phyloP scores from a whole-genome alignment of 345 rosid genomes.

The Eucalyptus marginata region DNA sequence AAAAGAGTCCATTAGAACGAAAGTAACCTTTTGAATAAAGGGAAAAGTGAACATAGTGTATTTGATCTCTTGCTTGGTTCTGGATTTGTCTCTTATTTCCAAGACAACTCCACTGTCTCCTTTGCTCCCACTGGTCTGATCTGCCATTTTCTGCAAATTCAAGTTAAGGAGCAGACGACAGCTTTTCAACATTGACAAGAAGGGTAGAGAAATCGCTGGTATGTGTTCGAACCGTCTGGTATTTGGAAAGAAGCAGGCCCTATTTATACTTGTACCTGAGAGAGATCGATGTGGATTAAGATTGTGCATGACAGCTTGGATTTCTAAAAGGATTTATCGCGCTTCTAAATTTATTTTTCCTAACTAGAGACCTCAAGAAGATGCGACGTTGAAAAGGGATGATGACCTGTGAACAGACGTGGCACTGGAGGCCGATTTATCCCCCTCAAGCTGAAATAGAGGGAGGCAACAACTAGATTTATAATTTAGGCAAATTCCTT shows the following conservation, averaged over 20 bases:
- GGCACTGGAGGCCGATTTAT: not conserved
- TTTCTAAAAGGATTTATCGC: not conserved
- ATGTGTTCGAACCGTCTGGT: not conserved
- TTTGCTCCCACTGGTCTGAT: not conserved
- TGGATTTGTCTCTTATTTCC: not conserved
- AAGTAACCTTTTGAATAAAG: not conserved
- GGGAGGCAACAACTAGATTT: not conserved
- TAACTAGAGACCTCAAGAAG: too few species aligned
- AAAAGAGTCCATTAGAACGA: not conserved
- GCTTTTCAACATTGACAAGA: not conserved
- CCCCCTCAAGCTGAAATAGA: not conserved
- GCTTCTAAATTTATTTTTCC: not conserved
- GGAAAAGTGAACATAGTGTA: rapidly evolving
- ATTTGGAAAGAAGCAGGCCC: not conserved
- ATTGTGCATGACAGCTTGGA: not conserved
- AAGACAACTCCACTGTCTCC: not conserved
- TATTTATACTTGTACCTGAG: not conserved
- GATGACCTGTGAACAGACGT: not conserved
- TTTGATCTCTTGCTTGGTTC: not conserved
- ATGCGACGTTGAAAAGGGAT: not conserved
- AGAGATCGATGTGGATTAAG: not conserved
- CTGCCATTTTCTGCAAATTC: not conserved
- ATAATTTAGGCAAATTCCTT: not conserved
- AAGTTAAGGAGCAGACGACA: not conserved
- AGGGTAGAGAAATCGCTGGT: not conserved